Conservation (phyloP, 331 rosid species). For the Arachis monticola region DNA sequence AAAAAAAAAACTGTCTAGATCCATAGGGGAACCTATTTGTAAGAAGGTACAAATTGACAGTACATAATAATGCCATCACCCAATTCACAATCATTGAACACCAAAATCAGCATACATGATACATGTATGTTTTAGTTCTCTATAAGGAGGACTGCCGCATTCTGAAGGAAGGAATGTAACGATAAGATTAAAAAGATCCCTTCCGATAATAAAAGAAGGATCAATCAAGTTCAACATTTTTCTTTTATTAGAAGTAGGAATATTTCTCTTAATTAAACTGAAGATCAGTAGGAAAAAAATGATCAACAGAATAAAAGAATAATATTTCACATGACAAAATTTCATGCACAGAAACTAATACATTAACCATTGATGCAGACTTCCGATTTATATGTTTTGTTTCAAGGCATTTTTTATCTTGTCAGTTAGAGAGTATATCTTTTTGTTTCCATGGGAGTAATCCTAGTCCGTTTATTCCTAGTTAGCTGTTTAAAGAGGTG, state of each 20-base stretch:
- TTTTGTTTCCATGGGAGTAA: background rate
- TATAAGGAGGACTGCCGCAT: background rate
- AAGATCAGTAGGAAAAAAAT: background rate
- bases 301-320: background rate
- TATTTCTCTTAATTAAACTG: background rate
- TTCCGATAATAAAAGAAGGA: background rate
- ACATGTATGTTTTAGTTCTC: background rate
- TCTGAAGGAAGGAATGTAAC: background rate
- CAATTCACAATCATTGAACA: background rate
- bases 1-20: background rate
- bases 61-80: background rate
- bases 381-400: constrained; percentile 1
- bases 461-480: constrained; percentile 4
- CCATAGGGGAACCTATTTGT: background rate
- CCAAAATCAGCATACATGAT: background rate
- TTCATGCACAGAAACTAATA: background rate
- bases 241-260: background rate
- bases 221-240: background rate
- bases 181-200: background rate
- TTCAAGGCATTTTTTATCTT: background rate
- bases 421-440: constrained; percentile 25
- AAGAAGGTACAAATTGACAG: background rate
- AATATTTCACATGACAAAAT: background rate
- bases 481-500: background rate
- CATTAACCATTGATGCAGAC: constrained; percentile 5